phyloP scores from a whole-genome alignment of 2,329 filamentous ascomycete genomes.

The Talaromyces rugulosus region DNA sequence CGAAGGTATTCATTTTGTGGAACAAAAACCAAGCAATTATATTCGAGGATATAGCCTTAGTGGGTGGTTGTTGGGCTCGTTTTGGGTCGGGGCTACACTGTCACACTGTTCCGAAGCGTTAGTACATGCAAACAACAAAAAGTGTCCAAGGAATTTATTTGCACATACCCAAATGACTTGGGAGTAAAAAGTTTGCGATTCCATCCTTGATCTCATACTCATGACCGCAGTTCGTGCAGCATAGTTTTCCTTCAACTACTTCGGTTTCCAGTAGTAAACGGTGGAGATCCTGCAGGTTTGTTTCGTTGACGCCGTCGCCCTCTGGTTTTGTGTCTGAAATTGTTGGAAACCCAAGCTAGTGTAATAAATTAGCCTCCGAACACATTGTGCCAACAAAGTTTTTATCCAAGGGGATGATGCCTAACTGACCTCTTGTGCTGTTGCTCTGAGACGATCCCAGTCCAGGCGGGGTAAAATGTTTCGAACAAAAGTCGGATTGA shows the following conservation, averaged over 20 bases:
- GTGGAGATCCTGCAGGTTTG: conserved; percentile 73
- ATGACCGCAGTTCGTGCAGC: conserved; percentile 87
- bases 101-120: neutral
- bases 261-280: conserved; percentile 81
- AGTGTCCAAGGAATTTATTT: neutral
- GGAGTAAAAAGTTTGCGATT: conserved; percentile 92
- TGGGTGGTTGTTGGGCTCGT: neutral
- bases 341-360: conserved; percentile 71
- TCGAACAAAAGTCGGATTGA: conserved; percentile 74
- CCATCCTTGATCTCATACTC: conserved; percentile 94
- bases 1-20: neutral
- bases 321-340: conserved; percentile 63
- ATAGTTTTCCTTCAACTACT: conserved; percentile 80
- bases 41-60: neutral
- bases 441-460: conserved; percentile 74
- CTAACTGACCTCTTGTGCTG: conserved; percentile 59
- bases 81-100: neutral
- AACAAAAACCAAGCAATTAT: neutral
- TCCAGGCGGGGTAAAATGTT: conserved; percentile 86
- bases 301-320: conserved; percentile 63
- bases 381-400: neutral
- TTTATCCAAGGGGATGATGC: neutral
- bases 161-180: conserved; percentile 70
- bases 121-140: neutral
- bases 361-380: neutral